Conservation (phyloP, 305 asterid genomes). For the Salvia sclarea region DNA sequence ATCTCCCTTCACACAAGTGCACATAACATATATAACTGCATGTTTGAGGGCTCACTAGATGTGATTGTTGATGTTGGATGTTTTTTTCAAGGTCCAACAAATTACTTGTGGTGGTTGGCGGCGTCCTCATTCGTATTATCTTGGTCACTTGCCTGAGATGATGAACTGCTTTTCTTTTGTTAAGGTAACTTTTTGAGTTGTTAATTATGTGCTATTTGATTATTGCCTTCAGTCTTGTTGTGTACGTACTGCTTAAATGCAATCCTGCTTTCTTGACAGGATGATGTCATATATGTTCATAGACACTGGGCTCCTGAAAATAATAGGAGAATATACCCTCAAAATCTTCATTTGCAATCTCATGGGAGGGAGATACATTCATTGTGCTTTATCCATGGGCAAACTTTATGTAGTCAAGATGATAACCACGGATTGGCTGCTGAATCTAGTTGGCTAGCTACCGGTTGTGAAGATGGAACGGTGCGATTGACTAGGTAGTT, state of each 20-base stretch:
- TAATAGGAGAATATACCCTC: slow-evolving; percentile 68
- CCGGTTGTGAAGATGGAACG: slow-evolving; percentile 98
- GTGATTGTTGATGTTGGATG: slow-evolving; percentile 27
- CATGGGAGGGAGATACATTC: slow-evolving; percentile 98
- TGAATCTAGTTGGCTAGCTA: slow-evolving; percentile 69
- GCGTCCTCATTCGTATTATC: slow-evolving; percentile 91
- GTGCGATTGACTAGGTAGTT: slow-evolving; percentile 85
- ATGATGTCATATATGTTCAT: slow-evolving; percentile 70
- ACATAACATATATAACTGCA: slow-evolving; percentile 1
- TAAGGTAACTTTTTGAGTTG: slow-evolving; percentile 53
- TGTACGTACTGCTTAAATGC: slow-evolving; percentile 22
- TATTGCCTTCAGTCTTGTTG: slow-evolving; percentile 7
- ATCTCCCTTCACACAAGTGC: slow-evolving; percentile 11
- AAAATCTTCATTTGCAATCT: slow-evolving; percentile 80
- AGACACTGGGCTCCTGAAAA: slow-evolving; percentile 59
- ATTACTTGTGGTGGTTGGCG: slow-evolving; percentile 97
- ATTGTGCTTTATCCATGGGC: slow-evolving; percentile 59
- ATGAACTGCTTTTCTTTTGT: slow-evolving; percentile 89
- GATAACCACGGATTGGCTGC: slow-evolving; percentile 40
- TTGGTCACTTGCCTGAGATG: slow-evolving; percentile 75
- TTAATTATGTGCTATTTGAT: slow-evolving; percentile 8
- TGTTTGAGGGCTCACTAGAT: slow-evolving; percentile 23
- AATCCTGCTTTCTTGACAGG: slow-evolving; percentile 47
- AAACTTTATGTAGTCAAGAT: slow-evolving; percentile 41
- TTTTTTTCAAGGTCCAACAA: slow-evolving; percentile 61